phyloP scores from a whole-genome alignment of 1,139 yeast species.

The Wickerhamomyces sp. region DNA sequence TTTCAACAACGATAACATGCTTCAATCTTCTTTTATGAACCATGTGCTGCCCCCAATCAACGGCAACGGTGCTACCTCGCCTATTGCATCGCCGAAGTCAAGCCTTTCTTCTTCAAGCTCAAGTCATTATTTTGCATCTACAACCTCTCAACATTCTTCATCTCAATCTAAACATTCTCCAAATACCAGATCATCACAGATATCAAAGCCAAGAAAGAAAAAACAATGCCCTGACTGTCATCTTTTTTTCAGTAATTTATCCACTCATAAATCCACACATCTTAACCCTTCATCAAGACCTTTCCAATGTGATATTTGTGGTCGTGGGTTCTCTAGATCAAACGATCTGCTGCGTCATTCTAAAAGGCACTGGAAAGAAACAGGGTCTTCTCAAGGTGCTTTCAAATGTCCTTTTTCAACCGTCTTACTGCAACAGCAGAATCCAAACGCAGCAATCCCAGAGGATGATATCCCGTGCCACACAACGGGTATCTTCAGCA shows the following conservation, averaged over 20 bases:
- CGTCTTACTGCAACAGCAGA: slow-evolving; percentile 6
- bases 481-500: slow-evolving; percentile 74
- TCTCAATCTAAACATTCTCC: slow-evolving; percentile 6
- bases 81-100: neutral
- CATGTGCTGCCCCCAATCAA: slow-evolving; percentile 4
- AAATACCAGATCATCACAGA: slow-evolving; percentile 10
- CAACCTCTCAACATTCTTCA: slow-evolving; percentile 4
- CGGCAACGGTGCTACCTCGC: slow-evolving; percentile 1
- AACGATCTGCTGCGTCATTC: slow-evolving; percentile 82
- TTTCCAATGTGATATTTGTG: slow-evolving; percentile 71
- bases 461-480: slow-evolving; percentile 45
- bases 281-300: slow-evolving; percentile 71
- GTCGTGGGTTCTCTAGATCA: slow-evolving; percentile 82
- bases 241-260: slow-evolving; percentile 70
- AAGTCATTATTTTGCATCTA: neutral
- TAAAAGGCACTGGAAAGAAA: slow-evolving; percentile 73
- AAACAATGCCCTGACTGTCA: slow-evolving; percentile 83
- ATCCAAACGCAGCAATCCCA: neutral
- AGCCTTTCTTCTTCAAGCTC: neutral
- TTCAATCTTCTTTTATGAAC: neutral
- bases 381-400: slow-evolving; percentile 33
- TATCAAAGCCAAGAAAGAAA: slow-evolving; percentile 56
- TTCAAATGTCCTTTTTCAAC: slow-evolving; percentile 41
- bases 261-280: slow-evolving; percentile 85
- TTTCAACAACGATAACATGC: slow-evolving; percentile 1